Percentiles rank a stretch among this genome's conserved stretches.
Conservation (phyloP, 148 eudicot genomes). For the Oxyria digyna region DNA sequence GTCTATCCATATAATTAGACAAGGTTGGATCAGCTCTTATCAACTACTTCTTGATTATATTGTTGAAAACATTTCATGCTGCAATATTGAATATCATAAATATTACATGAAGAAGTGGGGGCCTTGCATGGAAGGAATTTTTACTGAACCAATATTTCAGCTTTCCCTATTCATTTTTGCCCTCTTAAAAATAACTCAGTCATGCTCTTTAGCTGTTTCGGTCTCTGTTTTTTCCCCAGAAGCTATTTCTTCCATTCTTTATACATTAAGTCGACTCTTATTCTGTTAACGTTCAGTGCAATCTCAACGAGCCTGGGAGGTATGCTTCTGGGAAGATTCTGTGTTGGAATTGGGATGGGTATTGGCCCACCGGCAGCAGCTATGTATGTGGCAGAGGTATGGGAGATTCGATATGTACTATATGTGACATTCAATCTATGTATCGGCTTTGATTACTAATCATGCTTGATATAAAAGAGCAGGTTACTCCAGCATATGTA, state of each 20-base stretch:
- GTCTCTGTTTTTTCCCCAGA: background rate
- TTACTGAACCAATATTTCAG: background rate
- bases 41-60: background rate
- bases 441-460: slow-evolving; percentile 6
- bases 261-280: background rate
- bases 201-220: background rate
- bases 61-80: background rate
- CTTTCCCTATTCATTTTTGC: background rate
- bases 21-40: background rate
- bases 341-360: slow-evolving; percentile 88
- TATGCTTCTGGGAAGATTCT: slow-evolving; percentile 83
- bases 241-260: background rate
- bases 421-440: background rate
- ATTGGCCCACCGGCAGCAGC: slow-evolving; percentile 87
- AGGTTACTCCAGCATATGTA: slow-evolving; percentile 83
- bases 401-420: background rate
- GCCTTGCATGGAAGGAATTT: background rate
- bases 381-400: slow-evolving; percentile 85
- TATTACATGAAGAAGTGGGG: background rate
- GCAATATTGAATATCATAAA: background rate
- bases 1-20: background rate
- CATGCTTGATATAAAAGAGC: slow-evolving; percentile 11
- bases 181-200: background rate
- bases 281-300: slow-evolving; percentile 36
- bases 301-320: slow-evolving; percentile 36